A percentile compares a stretch with the other conserved stretches of the same genome.
These are phyloP conservation scores for Adansonia madagascariensis DNA, from an alignment of 441 rosid species.

Conservation along the genomic window DNA sequence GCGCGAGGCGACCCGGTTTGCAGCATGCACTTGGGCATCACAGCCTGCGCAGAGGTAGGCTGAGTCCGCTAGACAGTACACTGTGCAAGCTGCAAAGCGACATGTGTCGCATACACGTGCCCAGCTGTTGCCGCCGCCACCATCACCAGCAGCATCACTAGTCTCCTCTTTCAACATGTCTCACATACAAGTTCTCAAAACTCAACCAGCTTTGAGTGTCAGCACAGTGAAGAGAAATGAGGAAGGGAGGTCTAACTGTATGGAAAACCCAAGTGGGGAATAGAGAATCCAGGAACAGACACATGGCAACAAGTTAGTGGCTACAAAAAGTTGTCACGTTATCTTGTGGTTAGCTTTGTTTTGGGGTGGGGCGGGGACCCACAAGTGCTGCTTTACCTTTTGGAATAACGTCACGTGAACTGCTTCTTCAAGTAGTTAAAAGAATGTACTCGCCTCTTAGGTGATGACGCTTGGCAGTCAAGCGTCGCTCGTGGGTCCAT, in stretches of 20 bases:
- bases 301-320: constrained; percentile 58
- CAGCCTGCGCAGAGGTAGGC: constrained; percentile 76
- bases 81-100: constrained; percentile 64
- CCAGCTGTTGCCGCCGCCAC: constrained; percentile 48
- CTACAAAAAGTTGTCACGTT: constrained; percentile 34
- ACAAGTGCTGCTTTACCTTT: constrained; percentile 38
- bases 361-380: constrained; percentile 38
- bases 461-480: constrained; percentile 32
- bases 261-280: constrained; percentile 37
- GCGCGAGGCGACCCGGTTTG: constrained; percentile 77
- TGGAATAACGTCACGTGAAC: constrained; percentile 29
- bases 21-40: constrained; percentile 74
- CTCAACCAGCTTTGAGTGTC: constrained; percentile 11
- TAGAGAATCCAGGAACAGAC: constrained; percentile 39
- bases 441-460: constrained; percentile 23
- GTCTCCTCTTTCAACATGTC: constrained; percentile 66
- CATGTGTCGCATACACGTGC: constrained; percentile 78
- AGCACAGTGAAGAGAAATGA: constrained; percentile 26
- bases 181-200: not conserved
- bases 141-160: constrained; percentile 17
- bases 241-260: constrained; percentile 25
- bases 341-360: constrained; percentile 62
- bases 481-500: constrained; percentile 5
- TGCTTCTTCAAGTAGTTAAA: constrained; percentile 11
- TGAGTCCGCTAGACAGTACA: constrained; percentile 83